Conservation (phyloP, 2,329 filamentous ascomycete species). For the Tolypocladium album region DNA sequence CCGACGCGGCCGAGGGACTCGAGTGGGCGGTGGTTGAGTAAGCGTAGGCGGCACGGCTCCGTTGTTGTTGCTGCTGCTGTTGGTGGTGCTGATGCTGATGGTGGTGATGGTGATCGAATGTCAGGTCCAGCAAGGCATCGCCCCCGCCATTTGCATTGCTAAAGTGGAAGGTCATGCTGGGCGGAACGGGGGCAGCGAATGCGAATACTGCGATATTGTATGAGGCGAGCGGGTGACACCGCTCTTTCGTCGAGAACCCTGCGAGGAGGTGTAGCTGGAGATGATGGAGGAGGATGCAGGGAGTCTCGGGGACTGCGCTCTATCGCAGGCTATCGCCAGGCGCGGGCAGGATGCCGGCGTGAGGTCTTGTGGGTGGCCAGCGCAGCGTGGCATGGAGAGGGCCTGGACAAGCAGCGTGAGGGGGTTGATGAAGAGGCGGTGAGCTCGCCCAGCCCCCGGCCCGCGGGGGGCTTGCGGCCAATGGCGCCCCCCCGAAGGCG, state of each 20-base stretch:
- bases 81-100: conserved; percentile 30
- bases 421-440: conserved; percentile 24
- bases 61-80: conserved; percentile 41
- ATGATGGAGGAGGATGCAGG: neutral
- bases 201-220: conserved; percentile 24
- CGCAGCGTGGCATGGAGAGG: neutral
- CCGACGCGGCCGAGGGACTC: conserved; percentile 19
- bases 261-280: neutral
- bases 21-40: conserved; percentile 15
- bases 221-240: conserved; percentile 28
- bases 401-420: conserved; percentile 5
- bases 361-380: neutral
- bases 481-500: conserved; percentile 19
- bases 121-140: conserved; percentile 51
- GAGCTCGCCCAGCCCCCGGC: conserved; percentile 22
- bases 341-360: neutral
- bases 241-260: conserved; percentile 13
- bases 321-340: neutral
- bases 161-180: conserved; percentile 49
- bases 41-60: conserved; percentile 37
- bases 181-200: conserved; percentile 18
- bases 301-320: neutral
- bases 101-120: conserved; percentile 47
- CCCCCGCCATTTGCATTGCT: conserved; percentile 38
- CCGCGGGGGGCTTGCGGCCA: conserved; percentile 19